phyloP scores from a whole-genome alignment of 192 early-diverging fungal genomes.

The Dimargaris xerosporica region DNA sequence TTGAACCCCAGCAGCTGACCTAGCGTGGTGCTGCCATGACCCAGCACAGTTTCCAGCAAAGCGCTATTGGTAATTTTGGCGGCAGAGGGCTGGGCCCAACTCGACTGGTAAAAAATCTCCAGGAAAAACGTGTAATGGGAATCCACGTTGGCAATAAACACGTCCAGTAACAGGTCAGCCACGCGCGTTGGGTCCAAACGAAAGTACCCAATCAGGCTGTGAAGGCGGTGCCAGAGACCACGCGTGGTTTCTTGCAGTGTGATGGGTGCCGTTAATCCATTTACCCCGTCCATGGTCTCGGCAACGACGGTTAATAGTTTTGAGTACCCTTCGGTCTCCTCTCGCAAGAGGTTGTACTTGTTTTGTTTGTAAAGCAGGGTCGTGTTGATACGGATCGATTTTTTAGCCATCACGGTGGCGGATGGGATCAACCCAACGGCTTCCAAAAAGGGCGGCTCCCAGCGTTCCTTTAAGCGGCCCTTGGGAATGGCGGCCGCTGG shows the following conservation, averaged over 20 bases:
- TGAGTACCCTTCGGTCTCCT: slow-evolving; percentile 69
- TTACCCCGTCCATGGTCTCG: slow-evolving; percentile 14
- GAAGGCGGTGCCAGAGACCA: slow-evolving; percentile 10
- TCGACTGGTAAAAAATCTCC: slow-evolving; percentile 35
- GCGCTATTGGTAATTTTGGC: background rate
- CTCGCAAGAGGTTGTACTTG: slow-evolving; percentile 68
- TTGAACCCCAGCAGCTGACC: slow-evolving; percentile 68
- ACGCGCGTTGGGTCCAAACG: slow-evolving; percentile 75
- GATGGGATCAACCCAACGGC: slow-evolving; percentile 30
- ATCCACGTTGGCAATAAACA: slow-evolving; percentile 52
- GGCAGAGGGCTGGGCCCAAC: slow-evolving; percentile 19
- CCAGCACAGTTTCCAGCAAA: background rate
- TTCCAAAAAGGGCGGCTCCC: slow-evolving; percentile 37
- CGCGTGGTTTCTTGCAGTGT: slow-evolving; percentile 13
- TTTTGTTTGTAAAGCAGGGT: slow-evolving; percentile 50
- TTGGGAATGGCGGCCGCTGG: slow-evolving; percentile 19
- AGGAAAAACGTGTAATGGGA: slow-evolving; percentile 57
- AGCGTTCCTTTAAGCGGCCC: slow-evolving; percentile 31
- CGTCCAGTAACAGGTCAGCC: slow-evolving; percentile 56
- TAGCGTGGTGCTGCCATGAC: slow-evolving; percentile 12
- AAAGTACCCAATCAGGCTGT: slow-evolving; percentile 40
- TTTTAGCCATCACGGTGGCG: slow-evolving; percentile 22
- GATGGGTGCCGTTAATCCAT: slow-evolving; percentile 10
- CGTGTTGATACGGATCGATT: slow-evolving; percentile 38
- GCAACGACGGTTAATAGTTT: slow-evolving; percentile 49